Percentiles rank a stretch among this genome's conserved stretches.
Evolutionary conservation across 176 grass and related monocot species (phyloP).

Genomic region (Phyllostachys edulis): DNA sequence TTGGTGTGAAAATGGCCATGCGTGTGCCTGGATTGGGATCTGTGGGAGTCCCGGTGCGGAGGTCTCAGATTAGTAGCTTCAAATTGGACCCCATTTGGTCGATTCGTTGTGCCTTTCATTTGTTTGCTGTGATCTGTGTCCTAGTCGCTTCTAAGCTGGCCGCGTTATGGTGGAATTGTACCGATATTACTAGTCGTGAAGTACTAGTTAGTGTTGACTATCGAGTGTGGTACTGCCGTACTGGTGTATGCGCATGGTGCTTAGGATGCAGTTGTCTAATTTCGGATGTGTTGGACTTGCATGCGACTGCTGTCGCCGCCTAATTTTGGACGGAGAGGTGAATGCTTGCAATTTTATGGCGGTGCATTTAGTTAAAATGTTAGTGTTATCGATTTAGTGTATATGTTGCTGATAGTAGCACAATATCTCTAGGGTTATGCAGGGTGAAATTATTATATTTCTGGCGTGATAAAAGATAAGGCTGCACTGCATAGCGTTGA

Average conservation of each 20-base stretch:
- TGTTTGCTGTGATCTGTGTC: not conserved
- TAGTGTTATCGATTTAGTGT: not conserved
- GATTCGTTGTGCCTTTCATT: not conserved
- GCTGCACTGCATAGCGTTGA: not conserved
- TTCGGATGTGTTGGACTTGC: slow-evolving; percentile 12
- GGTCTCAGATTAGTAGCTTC: not conserved
- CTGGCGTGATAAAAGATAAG: not conserved
- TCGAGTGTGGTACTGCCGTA: not conserved
- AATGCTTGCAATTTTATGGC: not conserved
- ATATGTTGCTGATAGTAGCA: not conserved
- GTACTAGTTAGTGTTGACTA: not conserved
- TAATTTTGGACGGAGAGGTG: not conserved
- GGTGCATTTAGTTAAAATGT: not conserved
- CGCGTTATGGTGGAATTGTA: not conserved
- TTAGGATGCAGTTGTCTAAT: not conserved
- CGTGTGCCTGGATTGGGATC: not conserved
- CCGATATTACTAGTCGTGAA: not conserved
- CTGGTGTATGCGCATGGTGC: not conserved
- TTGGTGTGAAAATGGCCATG: not conserved
- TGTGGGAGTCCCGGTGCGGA: not conserved
- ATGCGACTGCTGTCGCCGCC: not conserved
- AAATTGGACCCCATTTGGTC: not conserved
- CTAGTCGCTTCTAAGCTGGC: not conserved
- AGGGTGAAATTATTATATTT: not conserved
- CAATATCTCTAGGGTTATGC: not conserved